A percentile compares a stretch with the other conserved stretches of the same genome.
These are phyloP conservation scores for Coniferiporia sulphurascens DNA, from an alignment of 1,284 basidiomycete genomes.

Conservation along the genomic window DNA sequence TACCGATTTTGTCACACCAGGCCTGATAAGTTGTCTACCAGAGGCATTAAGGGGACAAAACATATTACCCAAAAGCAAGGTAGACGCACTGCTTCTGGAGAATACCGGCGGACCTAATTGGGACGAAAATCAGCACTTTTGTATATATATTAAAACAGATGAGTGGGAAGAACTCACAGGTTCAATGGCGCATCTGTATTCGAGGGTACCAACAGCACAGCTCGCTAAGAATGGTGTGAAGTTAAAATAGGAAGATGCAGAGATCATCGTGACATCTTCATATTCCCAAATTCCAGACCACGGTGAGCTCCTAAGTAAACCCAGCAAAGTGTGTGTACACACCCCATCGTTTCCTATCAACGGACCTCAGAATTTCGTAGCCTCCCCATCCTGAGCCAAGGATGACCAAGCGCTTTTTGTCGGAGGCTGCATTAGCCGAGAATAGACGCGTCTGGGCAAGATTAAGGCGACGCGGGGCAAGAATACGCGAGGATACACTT, in stretches of 20 bases:
- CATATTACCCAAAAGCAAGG: not conserved
- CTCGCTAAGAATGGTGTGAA: slow-evolving; percentile 78
- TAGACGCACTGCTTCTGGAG: slow-evolving; percentile 47
- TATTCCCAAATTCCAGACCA: not conserved
- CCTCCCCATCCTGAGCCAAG: slow-evolving; percentile 85
- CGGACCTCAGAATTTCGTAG: slow-evolving; percentile 60
- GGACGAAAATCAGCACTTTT: slow-evolving; percentile 14
- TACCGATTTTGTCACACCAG: slow-evolving; percentile 67
- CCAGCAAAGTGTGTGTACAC: slow-evolving; percentile 23
- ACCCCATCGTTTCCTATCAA: slow-evolving; percentile 70
- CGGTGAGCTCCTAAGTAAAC: not conserved
- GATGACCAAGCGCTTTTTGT: slow-evolving; percentile 66
- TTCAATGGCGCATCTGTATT: slow-evolving; percentile 78
- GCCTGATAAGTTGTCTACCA: slow-evolving; percentile 58
- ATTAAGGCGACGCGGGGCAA: not conserved
- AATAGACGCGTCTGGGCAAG: slow-evolving; percentile 9
- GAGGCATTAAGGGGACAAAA: not conserved
- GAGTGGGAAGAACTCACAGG: slow-evolving; percentile 47
- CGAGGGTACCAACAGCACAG: slow-evolving; percentile 78
- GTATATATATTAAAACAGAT: slow-evolving; percentile 22
- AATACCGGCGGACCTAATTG: slow-evolving; percentile 47
- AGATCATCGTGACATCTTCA: slow-evolving; percentile 65
- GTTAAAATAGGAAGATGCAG: slow-evolving; percentile 77
- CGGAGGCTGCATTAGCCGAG: slow-evolving; percentile 27
- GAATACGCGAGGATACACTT: not conserved